phyloP scores from a whole-genome alignment of 768 basidiomycete species.

The Tylopilus subfusipes region DNA sequence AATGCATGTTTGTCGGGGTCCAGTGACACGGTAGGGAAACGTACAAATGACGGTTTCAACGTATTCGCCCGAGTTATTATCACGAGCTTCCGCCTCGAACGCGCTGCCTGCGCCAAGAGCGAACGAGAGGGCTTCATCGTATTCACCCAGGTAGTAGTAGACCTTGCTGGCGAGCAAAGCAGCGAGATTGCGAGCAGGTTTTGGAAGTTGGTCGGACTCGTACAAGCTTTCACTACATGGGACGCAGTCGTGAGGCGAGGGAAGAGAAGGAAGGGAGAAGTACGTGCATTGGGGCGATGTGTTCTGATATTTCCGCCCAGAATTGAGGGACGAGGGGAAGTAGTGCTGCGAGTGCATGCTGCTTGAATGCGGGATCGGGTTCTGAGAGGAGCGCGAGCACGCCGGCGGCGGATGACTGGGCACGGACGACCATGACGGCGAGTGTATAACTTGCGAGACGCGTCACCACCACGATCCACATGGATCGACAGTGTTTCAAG shows the following conservation, averaged over 20 bases:
- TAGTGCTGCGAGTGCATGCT: conserved; percentile 85
- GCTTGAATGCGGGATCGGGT: conserved; percentile 81
- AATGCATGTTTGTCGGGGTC: background rate
- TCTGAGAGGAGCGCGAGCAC: conserved; percentile 90
- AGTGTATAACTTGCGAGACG: conserved; percentile 23
- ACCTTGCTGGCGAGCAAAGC: conserved; percentile 96
- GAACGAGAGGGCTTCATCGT: conserved; percentile 93
- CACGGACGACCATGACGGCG: conserved; percentile 57
- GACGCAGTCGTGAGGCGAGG: conserved; percentile 7
- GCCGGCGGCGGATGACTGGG: conserved; percentile 82
- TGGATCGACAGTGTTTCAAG: conserved; percentile 28
- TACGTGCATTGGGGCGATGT: conserved; percentile 82
- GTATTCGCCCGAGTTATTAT: conserved; percentile 73
- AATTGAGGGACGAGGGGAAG: conserved; percentile 86
- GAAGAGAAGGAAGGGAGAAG: conserved; percentile 6
- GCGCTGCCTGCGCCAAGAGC: conserved; percentile 87
- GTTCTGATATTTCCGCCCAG: conserved; percentile 98
- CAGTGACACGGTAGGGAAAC: conserved; percentile 36
- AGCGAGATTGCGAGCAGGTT: conserved; percentile 73
- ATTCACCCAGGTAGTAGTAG: conserved; percentile 94
- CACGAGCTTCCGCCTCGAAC: conserved; percentile 72
- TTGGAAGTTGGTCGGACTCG: conserved; percentile 74
- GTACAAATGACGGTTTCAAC: conserved; percentile 91
- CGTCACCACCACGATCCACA: conserved; percentile 41
- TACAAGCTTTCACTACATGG: conserved; percentile 78